Evolutionary conservation across 2,329 filamentous ascomycete genomes (phyloP).

Genomic region (Colletotrichum acutatum): DNA sequence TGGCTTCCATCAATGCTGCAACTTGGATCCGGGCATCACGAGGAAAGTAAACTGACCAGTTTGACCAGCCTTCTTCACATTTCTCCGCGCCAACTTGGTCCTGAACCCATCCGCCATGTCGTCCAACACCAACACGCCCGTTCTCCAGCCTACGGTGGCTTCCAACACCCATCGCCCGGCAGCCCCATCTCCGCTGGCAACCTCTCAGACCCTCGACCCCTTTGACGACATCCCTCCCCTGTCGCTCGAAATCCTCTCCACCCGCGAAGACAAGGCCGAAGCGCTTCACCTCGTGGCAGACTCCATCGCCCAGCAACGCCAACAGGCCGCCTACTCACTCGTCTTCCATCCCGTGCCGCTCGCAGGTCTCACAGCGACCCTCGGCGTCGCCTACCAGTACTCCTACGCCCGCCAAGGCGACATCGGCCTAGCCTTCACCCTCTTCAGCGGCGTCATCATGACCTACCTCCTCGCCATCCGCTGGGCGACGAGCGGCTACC

Average conservation of each 20-base stretch:
- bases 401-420: constrained; percentile 60
- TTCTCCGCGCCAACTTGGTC: constrained; percentile 82
- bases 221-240: constrained; percentile 71
- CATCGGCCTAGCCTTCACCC: constrained; percentile 64
- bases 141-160: constrained; percentile 60
- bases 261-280: constrained; percentile 69
- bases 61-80: constrained; percentile 80
- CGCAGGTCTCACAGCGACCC: constrained; percentile 54
- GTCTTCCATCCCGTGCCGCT: constrained; percentile 71
- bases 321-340: constrained; percentile 71
- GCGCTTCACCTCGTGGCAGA: constrained; percentile 82
- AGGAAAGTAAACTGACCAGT: constrained; percentile 30
- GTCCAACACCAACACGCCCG: constrained; percentile 73
- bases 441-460: constrained; percentile 71
- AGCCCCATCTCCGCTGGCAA: constrained; percentile 50
- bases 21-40: not conserved
- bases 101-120: constrained; percentile 71
- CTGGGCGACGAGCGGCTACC: constrained; percentile 70
- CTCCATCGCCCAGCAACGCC: constrained; percentile 84
- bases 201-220: constrained; percentile 51
- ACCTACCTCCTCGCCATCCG: constrained; percentile 71
- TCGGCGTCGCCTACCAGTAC: constrained; percentile 59
- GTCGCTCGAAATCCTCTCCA: constrained; percentile 66
- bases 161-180: constrained; percentile 47
- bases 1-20: not conserved